Evolutionary conservation across 1,284 basidiomycete genomes (phyloP).

Genomic region (Leccinum pallidistipes): DNA sequence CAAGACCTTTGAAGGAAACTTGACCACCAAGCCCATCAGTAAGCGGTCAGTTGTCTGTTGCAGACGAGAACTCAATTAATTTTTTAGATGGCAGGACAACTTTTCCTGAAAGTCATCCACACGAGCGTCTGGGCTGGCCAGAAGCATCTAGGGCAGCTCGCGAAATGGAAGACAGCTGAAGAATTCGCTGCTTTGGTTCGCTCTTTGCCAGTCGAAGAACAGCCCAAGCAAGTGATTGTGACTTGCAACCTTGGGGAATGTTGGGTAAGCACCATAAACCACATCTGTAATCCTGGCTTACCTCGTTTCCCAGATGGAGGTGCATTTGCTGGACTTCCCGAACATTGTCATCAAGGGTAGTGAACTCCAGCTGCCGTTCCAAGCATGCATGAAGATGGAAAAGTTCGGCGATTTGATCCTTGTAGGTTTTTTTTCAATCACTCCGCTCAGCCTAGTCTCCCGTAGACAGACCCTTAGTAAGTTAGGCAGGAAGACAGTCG

Average conservation of each 20-base stretch:
- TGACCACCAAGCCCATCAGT: slow-evolving; percentile 85
- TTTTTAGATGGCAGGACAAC: slow-evolving; percentile 87
- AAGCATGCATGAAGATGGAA: slow-evolving; percentile 99
- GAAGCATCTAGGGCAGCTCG: slow-evolving; percentile 98
- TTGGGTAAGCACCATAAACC: slow-evolving; percentile 55
- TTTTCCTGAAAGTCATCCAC: slow-evolving; percentile 99
- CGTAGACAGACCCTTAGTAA: too few relatives aligned
- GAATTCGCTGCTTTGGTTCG: slow-evolving; percentile 98
- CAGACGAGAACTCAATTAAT: slow-evolving; percentile 1
- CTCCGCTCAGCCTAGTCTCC: background rate
- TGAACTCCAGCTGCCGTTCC: slow-evolving; percentile 98
- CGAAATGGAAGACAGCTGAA: slow-evolving; percentile 99
- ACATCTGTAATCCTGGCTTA: slow-evolving; percentile 5
- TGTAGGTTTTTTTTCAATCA: slow-evolving; percentile 39
- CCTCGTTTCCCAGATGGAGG: slow-evolving; percentile 75
- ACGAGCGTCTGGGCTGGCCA: slow-evolving; percentile 99
- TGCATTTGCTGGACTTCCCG: slow-evolving; percentile 98
- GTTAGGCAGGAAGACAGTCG: too few relatives aligned
- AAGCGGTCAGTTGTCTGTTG: slow-evolving; percentile 25
- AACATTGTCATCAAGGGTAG: slow-evolving; percentile 99
- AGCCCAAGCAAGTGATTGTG: slow-evolving; percentile 99
- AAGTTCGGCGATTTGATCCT: slow-evolving; percentile 98
- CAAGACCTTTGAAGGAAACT: too few relatives aligned
- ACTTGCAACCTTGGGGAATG: slow-evolving; percentile 94
- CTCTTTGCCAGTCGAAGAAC: slow-evolving; percentile 97